These are phyloP conservation scores for Neltuma alba DNA, from an alignment of 306 rosid genomes.

Conservation along the genomic window DNA sequence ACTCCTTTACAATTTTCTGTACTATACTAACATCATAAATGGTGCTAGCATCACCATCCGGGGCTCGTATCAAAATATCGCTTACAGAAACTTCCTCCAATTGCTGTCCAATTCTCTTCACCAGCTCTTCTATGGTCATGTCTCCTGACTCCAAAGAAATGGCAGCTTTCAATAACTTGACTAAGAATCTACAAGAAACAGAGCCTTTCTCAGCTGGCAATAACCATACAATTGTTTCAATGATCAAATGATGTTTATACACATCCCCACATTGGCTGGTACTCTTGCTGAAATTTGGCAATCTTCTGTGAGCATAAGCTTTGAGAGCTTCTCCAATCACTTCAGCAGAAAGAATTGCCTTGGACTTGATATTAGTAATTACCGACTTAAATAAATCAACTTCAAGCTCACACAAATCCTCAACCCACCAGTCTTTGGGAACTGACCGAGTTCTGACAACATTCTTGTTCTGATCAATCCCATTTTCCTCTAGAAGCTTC, in stretches of 20 bases:
- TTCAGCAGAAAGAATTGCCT: conserved; percentile 55
- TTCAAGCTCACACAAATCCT: conserved; percentile 93
- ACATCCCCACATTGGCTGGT: conserved; percentile 61
- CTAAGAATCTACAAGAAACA: conserved; percentile 81
- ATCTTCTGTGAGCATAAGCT: conserved; percentile 78
- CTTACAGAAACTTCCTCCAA: conserved; percentile 86
- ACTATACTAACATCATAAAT: conserved; percentile 66
- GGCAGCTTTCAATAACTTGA: conserved; percentile 78
- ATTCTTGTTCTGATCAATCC: conserved; percentile 58
- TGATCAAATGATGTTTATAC: conserved; percentile 54
- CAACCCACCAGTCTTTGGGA: conserved; percentile 99
- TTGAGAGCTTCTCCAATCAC: conserved; percentile 94
- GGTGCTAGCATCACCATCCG: conserved; percentile 55
- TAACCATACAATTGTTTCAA: conserved; percentile 71
- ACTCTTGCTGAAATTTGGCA: conserved; percentile 87
- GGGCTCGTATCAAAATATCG: conserved; percentile 73
- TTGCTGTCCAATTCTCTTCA: conserved; percentile 83
- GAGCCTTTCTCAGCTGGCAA: conserved; percentile 82
- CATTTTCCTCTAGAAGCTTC: conserved; percentile 84
- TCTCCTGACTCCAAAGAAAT: conserved; percentile 62
- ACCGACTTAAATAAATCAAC: conserved; percentile 76
- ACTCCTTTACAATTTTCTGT: conserved; percentile 72
- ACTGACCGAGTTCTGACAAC: conserved; percentile 68
- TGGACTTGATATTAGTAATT: conserved; percentile 57
- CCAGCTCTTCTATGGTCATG: conserved; percentile 57